Evolutionary conservation across 345 rosid species (phyloP), one percentile per base, ranked within the genome.

Genomic region (Lepidium sativum): DNA sequence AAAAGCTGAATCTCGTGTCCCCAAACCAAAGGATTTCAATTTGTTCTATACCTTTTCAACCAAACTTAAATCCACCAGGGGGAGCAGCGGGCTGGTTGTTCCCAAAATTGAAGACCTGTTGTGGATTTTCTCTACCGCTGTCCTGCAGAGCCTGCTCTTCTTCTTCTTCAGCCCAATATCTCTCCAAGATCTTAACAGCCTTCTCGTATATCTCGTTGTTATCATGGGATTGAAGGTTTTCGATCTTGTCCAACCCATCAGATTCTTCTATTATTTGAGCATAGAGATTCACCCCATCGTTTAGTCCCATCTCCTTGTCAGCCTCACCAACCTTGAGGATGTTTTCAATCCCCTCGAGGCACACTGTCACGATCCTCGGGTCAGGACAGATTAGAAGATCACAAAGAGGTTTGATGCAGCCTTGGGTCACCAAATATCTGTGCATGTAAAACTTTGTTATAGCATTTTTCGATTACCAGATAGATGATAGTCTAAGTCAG

Each of bases 341-440:
- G 81, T 86, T 88, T 68, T 88, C 92, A 6, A 88, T 84, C 20
- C 92, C 96, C 67, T 88, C 96, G 0, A 88, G 86, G 80, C 96
- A 86, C 52, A 89, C 96, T 1, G 91, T 86, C 73, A 86, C 94
- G 8, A 89, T 83, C 67, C 91, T 82, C 3, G 96, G 94, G 50
- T 89, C 94, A 0, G 94, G 94, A 51, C 96, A 81, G 57, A 76
- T 52, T 49, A 89, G 82, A 31, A 89, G 89, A 80, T 89, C 91
- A 16, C 94, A 89, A 4, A 86, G 81, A n/a, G 96, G 96, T 65
- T 83, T 84, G 50, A 89, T 84, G 84, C 91, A 86, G 60, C 85
- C 91, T 74, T 84, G 85, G 65, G 72, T 76, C 56, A 82, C 96
- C 73, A 89, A 71, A 65, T 78, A 83, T 64, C 96, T 89, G 74